These are phyloP conservation scores for Paxillus involutus DNA, from an alignment of 768 basidiomycete species.

Conservation along the genomic window DNA sequence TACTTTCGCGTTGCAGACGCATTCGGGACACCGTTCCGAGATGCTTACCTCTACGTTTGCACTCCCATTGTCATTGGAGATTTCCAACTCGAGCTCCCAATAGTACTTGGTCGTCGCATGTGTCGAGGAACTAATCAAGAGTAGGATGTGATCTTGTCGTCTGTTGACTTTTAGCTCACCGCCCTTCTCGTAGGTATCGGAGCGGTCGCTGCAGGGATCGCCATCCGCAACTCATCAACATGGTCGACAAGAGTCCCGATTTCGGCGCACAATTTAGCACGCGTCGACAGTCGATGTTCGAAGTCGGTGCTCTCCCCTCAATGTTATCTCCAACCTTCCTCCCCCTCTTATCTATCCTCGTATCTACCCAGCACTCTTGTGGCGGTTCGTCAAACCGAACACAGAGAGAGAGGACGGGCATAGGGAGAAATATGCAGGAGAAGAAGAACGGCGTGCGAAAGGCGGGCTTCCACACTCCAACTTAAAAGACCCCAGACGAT, in stretches of 20 bases:
- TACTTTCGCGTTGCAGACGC: conserved; percentile 26
- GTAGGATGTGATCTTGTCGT: conserved; percentile 16
- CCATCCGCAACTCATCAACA: conserved; percentile 36
- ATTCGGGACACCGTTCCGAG: conserved; percentile 36
- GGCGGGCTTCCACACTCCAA: too few relatives aligned
- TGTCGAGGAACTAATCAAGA: conserved; percentile 47
- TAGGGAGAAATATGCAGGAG: conserved; percentile 27
- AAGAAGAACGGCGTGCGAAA: conserved; percentile 29
- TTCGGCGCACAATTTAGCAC: conserved; percentile 25
- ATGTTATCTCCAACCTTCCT: conserved; percentile 49
- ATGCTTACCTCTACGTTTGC: conserved; percentile 34
- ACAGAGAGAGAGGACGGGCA: conserved; percentile 32
- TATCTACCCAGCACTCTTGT: conserved; percentile 43
- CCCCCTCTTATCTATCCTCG: conserved; percentile 43
- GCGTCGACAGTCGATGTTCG: conserved; percentile 38
- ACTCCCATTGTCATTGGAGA: conserved; percentile 34
- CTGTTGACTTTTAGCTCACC: neutral
- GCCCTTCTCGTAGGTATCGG: conserved; percentile 36
- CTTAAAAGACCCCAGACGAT: conserved; percentile 2
- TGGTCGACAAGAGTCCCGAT: conserved; percentile 35
- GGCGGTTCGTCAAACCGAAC: conserved; percentile 44
- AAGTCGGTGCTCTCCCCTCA: conserved; percentile 46
- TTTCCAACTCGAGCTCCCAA: too few relatives aligned
- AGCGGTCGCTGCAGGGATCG: conserved; percentile 39
- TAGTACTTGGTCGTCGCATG: conserved; percentile 40